A percentile compares a stretch with the other conserved stretches of the same genome.
Evolutionary conservation across 2,329 filamentous ascomycete species (phyloP).

Genomic region (Atkinsonella texensis): DNA sequence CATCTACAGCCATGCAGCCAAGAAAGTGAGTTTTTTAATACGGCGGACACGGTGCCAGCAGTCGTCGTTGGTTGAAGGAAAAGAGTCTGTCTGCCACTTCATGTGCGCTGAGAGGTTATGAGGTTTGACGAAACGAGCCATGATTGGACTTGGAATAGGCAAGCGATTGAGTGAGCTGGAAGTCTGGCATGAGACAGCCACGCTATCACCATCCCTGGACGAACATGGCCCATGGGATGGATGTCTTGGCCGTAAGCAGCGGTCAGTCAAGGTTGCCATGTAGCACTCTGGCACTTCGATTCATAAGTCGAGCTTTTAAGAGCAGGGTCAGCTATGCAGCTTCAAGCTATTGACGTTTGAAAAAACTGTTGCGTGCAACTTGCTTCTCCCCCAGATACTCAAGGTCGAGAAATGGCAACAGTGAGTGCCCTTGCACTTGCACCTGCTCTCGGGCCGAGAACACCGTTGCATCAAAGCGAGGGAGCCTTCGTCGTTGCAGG

Average conservation of each 20-base stretch:
- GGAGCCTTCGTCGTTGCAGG: neutral
- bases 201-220: neutral
- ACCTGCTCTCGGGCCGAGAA: neutral
- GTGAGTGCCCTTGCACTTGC: neutral
- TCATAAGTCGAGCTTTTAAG: neutral
- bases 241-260: no score
- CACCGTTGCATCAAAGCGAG: neutral
- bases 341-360: neutral
- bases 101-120: no score
- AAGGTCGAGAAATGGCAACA: neutral
- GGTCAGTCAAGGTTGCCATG: slow-evolving; percentile 3
- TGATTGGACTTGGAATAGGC: no score
- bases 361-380: no score
- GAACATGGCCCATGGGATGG: neutral
- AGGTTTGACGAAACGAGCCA: no score
- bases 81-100: no score
- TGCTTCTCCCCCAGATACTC: neutral
- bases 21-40: neutral
- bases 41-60: neutral
- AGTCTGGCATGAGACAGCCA: neutral
- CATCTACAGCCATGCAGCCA: neutral
- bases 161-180: no score
- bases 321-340: neutral
- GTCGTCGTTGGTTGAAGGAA: neutral
- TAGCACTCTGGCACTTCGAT: neutral